phyloP scores from a whole-genome alignment of 306 rosid species.

The Ziziphus jujuba region DNA sequence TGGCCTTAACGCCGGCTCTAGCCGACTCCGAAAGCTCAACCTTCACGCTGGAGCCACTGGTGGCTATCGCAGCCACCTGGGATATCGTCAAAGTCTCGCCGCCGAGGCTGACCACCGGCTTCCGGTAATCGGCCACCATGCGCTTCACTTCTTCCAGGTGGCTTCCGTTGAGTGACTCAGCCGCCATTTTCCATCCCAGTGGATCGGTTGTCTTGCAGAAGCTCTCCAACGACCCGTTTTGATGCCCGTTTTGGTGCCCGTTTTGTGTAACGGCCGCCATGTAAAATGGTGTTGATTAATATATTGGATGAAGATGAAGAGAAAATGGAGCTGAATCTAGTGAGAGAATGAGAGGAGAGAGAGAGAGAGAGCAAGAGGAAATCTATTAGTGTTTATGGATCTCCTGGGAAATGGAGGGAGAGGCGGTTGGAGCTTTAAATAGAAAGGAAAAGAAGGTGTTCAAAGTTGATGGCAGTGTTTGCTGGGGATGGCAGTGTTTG shows the following conservation, averaged over 20 bases:
- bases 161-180: constrained; percentile 60
- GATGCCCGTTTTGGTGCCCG: constrained; percentile 15
- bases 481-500: constrained; percentile 2
- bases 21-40: constrained; percentile 70
- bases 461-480: constrained; percentile 4
- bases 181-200: constrained; percentile 65
- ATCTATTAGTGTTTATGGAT: constrained; percentile 2
- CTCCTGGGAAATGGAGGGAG: constrained; percentile 28
- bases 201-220: constrained; percentile 56
- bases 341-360: not conserved
- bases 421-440: constrained; percentile 27
- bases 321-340: not conserved
- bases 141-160: constrained; percentile 89
- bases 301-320: not conserved
- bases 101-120: constrained; percentile 59
- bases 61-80: constrained; percentile 77
- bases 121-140: constrained; percentile 77
- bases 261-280: constrained; percentile 12
- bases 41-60: constrained; percentile 34
- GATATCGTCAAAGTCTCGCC: constrained; percentile 68
- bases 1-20: constrained; percentile 77
- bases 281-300: too few relatives aligned
- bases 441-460: constrained; percentile 1
- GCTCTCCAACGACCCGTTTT: constrained; percentile 21
- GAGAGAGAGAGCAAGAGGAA: constrained; percentile 12